Evolutionary conservation across 139 green algal genomes (phyloP), one percentile per base, ranked within the genome.

Genomic region (Closterium sp.): DNA sequence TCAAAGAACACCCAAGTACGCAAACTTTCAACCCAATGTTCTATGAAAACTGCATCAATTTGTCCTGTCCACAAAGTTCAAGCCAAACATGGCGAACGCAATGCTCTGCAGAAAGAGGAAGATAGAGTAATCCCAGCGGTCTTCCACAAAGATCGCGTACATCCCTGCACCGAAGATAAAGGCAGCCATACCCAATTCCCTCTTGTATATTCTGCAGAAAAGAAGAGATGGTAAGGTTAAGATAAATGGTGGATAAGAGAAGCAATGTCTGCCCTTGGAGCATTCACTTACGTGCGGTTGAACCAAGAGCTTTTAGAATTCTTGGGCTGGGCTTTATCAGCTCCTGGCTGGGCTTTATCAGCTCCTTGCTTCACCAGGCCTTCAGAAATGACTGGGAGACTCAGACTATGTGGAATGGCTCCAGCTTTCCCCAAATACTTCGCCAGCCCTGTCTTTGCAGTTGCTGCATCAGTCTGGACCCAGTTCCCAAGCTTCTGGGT

Each of bases 31-130:
- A 79, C 10, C 10, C 17, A 79, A 70, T 2, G 17, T 79, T 5
- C 17, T 79, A 27, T 79, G 62, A 2, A 79, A 79, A 24, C 62
- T 79, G 19, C 11, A 79, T 79, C 62, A 79, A 79, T 79, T 87
- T 6, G 9, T 87, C 29, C 30, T 34, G 31, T 89, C 86, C 30
- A 98, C 95, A 92, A 96, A 91, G 89, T 97, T 97, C 38, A 97
- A 93, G 9, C 96, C 97, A 96, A 98, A 98, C 10, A 96, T 94
- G 13, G 97, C 90, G 93, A 98, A 98, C 2, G 97, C 96, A 62
- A 95, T 32, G 86, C 90, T 96, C 92, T 98, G 97, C 2, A 97
- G 28, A n/a, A 96, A 92, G 21, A 98, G 91, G 94, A 97, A 98
- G 86, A 97, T 92, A 19, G 95, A 95, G 94, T 97, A 96, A 19